A percentile compares a stretch with the other conserved stretches of the same genome.
These are phyloP conservation scores for Chenopodium quinoa DNA, from an alignment of 148 eudicot genomes.

Conservation along the genomic window DNA sequence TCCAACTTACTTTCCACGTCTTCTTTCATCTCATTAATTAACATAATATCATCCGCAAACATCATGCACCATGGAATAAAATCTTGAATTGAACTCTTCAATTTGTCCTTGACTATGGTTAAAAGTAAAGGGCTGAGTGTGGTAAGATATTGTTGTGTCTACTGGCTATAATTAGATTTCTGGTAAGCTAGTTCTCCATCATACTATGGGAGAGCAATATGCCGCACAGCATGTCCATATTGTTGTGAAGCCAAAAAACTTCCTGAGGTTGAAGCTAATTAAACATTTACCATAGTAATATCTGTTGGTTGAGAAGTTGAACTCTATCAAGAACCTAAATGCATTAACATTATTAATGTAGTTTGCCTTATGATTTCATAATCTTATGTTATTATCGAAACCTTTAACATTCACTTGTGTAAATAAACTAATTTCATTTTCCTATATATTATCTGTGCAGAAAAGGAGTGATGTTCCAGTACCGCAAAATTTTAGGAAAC, in stretches of 20 bases:
- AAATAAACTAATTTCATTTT: background rate
- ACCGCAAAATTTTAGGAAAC: slow-evolving; percentile 70
- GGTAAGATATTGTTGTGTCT: background rate
- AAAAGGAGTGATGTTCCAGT: slow-evolving; percentile 68
- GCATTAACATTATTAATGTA: background rate
- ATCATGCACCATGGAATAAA: background rate
- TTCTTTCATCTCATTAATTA: too few species aligned
- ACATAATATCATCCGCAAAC: too few species aligned
- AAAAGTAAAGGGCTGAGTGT: too few species aligned
- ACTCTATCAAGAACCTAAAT: background rate
- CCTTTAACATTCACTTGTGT: background rate
- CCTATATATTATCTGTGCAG: slow-evolving; percentile 41
- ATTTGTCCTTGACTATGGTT: background rate
- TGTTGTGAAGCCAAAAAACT: background rate
- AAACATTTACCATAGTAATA: background rate
- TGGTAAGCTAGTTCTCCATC: background rate
- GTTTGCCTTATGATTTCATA: slow-evolving; percentile 1
- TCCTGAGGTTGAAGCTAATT: background rate
- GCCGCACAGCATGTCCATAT: background rate
- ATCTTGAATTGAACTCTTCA: background rate
- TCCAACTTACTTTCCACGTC: too few species aligned
- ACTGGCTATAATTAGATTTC: background rate
- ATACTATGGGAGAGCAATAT: background rate
- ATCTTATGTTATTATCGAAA: background rate
- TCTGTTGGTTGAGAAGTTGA: background rate